Conservation (phyloP, 345 rosid genomes). For the Aurinia saxatilis region DNA sequence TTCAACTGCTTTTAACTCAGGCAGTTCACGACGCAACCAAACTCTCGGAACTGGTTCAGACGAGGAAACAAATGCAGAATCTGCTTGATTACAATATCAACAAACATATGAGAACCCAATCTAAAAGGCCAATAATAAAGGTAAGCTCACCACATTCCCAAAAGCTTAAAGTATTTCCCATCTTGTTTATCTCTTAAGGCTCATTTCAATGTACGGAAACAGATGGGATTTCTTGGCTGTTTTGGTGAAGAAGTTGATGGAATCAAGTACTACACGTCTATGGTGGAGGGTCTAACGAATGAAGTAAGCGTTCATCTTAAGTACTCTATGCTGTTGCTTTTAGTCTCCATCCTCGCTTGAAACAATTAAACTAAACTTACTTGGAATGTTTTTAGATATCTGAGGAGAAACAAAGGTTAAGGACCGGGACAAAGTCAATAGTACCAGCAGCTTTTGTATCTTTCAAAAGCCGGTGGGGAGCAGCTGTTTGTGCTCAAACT, state of each 20-base stretch:
- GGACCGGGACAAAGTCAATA: constrained; percentile 42
- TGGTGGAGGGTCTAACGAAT: constrained; percentile 46
- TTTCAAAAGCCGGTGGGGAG: constrained; percentile 85
- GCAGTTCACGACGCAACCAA: constrained; percentile 72
- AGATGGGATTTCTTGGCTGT: constrained; percentile 81
- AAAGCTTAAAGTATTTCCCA: not conserved
- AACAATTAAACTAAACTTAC: not conserved
- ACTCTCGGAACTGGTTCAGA: constrained; percentile 52
- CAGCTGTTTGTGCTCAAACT: constrained; percentile 94
- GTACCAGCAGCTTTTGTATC: constrained; percentile 91
- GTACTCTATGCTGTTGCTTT: not conserved
- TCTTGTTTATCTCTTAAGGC: not conserved
- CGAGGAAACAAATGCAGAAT: constrained; percentile 66
- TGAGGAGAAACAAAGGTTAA: constrained; percentile 51
- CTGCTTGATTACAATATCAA: constrained; percentile 73
- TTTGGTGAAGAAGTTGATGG: constrained; percentile 74
- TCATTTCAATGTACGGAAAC: constrained; percentile 14
- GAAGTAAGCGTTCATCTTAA: constrained; percentile 35
- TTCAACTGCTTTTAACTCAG: constrained; percentile 32
- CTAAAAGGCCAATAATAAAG: constrained; percentile 53
- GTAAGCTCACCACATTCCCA: constrained; percentile 28
- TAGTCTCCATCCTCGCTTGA: not conserved
- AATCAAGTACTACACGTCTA: constrained; percentile 57
- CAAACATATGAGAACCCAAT: constrained; percentile 49
- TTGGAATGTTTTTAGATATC: constrained; percentile 46